Evolutionary conservation across 2,329 filamentous ascomycete genomes (phyloP).

Genomic region (Penicillium sp.): DNA sequence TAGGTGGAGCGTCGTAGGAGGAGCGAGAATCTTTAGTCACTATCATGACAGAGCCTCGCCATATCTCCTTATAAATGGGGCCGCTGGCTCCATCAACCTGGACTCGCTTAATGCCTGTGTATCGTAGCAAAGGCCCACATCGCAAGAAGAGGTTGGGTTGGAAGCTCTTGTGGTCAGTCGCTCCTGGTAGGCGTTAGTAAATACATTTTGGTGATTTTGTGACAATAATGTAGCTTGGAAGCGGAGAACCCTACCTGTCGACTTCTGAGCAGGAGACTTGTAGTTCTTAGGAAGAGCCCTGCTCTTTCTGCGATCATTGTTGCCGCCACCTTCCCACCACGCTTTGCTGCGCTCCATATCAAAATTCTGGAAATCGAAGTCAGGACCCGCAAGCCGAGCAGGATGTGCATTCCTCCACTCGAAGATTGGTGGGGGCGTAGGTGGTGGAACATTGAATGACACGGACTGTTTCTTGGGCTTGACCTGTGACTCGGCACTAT

Average conservation of each 20-base stretch:
- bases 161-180: constrained; percentile 62
- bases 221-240: not conserved
- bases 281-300: constrained; percentile 42
- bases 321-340: constrained; percentile 72
- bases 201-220: not conserved
- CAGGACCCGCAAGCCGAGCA: constrained; percentile 56
- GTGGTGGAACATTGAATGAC: constrained; percentile 47
- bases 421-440: constrained; percentile 45
- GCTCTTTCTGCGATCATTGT: constrained; percentile 47
- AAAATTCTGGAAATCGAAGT: constrained; percentile 59
- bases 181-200: constrained; percentile 38
- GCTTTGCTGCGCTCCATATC: constrained; percentile 55
- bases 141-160: constrained; percentile 80
- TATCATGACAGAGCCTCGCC: constrained; percentile 94
- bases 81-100: constrained; percentile 34
- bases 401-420: constrained; percentile 71
- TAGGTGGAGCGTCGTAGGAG: constrained; percentile 74
- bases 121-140: constrained; percentile 86
- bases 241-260: constrained; percentile 27
- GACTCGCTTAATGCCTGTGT: constrained; percentile 73
- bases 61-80: constrained; percentile 67
- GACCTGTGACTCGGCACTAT: constrained; percentile 22
- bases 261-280: constrained; percentile 34
- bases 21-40: constrained; percentile 84
- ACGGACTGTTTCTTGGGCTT: constrained; percentile 43